Percentiles rank a stretch among this genome's conserved stretches.
Evolutionary conservation across 148 eudicot species (phyloP).

Genomic region (Agrostemma githago): DNA sequence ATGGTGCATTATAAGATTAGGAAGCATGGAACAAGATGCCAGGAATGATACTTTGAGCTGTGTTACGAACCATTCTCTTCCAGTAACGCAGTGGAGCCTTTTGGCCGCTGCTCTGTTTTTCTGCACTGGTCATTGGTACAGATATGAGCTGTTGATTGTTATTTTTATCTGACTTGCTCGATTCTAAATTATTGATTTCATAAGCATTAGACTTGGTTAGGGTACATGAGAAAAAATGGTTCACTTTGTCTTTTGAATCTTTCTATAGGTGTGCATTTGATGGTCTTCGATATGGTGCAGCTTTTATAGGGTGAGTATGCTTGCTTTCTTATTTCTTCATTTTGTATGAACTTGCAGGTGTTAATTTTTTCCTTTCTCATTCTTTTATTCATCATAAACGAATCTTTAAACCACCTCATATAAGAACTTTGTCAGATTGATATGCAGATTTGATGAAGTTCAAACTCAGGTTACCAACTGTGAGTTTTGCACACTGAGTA

Average conservation of each 20-base stretch:
- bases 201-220: conserved; percentile 1
- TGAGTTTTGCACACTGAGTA: neutral
- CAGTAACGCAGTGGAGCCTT: conserved; percentile 90
- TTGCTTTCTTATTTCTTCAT: conserved; percentile 3
- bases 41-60: conserved; percentile 27
- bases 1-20: conserved; percentile 64
- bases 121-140: conserved; percentile 93
- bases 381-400: neutral
- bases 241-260: neutral
- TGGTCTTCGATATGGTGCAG: conserved; percentile 92
- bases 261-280: conserved; percentile 93
- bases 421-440: too few species aligned
- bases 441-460: neutral
- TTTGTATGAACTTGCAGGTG: conserved; percentile 2
- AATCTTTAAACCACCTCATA: neutral
- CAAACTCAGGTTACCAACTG: neutral
- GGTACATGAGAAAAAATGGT: conserved; percentile 2
- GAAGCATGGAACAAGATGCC: conserved; percentile 42
- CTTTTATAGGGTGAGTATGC: conserved; percentile 78
- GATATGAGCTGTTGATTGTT: neutral
- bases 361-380: neutral
- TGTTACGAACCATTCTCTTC: conserved; percentile 41
- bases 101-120: conserved; percentile 74
- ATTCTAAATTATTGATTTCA: neutral
- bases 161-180: neutral